Base-by-base conservation (phyloP, 352 stramenopile species). In the Elongisporangium prolatum region DNA sequence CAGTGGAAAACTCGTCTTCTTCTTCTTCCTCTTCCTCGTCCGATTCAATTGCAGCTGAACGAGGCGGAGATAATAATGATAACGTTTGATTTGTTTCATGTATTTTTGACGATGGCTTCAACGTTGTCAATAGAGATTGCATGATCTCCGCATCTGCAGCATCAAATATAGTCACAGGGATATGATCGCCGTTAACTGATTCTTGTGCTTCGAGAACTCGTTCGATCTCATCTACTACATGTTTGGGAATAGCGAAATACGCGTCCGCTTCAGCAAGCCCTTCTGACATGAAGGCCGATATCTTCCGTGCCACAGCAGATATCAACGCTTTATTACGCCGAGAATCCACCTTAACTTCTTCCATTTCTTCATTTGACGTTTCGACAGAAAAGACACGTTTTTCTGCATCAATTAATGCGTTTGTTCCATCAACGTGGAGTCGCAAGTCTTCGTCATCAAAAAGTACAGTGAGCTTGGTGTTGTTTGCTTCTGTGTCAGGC, bases 91-190 rank as follows among this genome's bases (percentile, higher is more conserved):
- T 14, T 7, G 24, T 14, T 7, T 52, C 48, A 25, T 21, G 18
- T 1, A 21, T 17, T 17, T 14, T 52, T 17, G n/a, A 6, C 11
- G 48, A 20, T 6, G 50, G 24, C 17, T n/a, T 37, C 17, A 22
- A n/a, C 4, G 54, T 47, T 17, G 55, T 55, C 8, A 48, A 28
- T 14, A 71, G 48, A 0, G 59, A 65, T 52, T 88, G 75, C 54
- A 81, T 85, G 14, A 71, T 61, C 50, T 88, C 78, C 44, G 64
- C 77, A 59, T 88, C 76, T 0, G 72, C 75, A 18, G 75, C 65
- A 60, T 86, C 78, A 60, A 86, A 88, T 11, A 86, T 21, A 4
- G 67, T 79, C 3, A 59, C 56, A 1, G 61, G 60, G 17, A 84
- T 56, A 10, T 17, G 17, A 17, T 66, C 21, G 0, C 16, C 7